Percentiles rank a stretch among this genome's conserved stretches.
Conservation (phyloP, 2,329 filamentous ascomycete genomes). For the Sclerotinia minor region DNA sequence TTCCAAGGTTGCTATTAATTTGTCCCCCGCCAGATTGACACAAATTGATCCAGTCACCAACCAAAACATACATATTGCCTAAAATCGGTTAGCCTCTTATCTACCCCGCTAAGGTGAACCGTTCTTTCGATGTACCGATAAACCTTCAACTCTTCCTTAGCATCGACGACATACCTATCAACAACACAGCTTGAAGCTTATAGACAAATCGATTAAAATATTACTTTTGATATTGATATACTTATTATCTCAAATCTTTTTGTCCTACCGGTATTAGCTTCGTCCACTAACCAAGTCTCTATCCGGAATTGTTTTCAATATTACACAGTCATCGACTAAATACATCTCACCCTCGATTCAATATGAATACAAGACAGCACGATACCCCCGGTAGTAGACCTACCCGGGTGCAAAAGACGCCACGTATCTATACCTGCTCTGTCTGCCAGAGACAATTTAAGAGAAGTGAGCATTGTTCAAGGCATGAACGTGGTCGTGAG, state of each 20-base stretch:
- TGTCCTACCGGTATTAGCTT: neutral
- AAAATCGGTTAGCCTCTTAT: constrained; percentile 1
- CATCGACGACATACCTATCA: constrained; percentile 1
- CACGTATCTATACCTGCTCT: constrained; percentile 25
- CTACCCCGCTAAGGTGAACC: constrained; percentile 21
- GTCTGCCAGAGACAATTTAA: constrained; percentile 22
- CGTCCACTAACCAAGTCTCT: neutral
- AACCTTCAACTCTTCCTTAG: neutral
- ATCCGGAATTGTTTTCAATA: neutral
- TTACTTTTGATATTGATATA: neutral
- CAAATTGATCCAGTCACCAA: neutral
- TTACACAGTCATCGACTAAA: constrained; percentile 1
- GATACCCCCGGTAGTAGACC: constrained; percentile 18
- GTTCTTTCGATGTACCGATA: constrained; percentile 16
- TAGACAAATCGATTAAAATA: neutral
- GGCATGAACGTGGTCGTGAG: constrained; percentile 25
- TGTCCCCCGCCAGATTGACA: constrained; percentile 7
- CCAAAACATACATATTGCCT: neutral
- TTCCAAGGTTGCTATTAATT: neutral
- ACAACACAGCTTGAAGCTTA: neutral
- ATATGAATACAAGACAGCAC: constrained; percentile 25
- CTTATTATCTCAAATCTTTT: neutral
- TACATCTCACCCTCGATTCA: neutral
- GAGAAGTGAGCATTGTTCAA: constrained; percentile 26
- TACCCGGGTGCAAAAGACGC: constrained; percentile 20